Evolutionary conservation across 352 stramenopile species (phyloP).

Genomic region (Blastocystis sp.): DNA sequence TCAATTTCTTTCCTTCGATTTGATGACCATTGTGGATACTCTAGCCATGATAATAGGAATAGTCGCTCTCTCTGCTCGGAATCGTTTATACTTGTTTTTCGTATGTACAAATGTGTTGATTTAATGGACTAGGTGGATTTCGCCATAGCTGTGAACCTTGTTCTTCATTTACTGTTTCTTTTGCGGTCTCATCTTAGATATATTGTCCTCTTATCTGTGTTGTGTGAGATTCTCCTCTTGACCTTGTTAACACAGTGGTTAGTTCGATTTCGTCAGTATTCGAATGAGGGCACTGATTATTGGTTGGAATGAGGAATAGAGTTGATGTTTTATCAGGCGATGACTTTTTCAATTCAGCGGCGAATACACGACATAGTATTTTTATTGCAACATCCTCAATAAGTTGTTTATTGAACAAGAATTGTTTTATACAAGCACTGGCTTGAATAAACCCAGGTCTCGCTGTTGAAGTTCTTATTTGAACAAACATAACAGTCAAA

Average conservation of each 20-base stretch:
- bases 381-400: conserved; percentile 31
- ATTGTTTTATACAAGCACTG: too few species aligned
- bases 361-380: conserved; percentile 8
- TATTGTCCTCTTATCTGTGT: not conserved
- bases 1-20: not conserved
- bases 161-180: not conserved
- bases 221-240: conserved; percentile 15
- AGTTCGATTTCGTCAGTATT: not conserved
- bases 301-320: not conserved
- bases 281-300: not conserved
- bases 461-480: not conserved
- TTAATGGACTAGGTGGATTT: not conserved
- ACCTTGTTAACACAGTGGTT: conserved; percentile 2
- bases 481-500: conserved; percentile 47
- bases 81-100: not conserved
- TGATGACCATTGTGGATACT: not conserved
- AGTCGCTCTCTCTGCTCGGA: not conserved
- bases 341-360: conserved; percentile 53
- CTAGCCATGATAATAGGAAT: conserved; percentile 17
- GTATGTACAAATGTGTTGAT: not conserved
- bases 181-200: not conserved
- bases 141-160: not conserved
- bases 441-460: too few species aligned
- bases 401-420: not conserved
- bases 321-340: conserved; percentile 38